Conservation (phyloP, 768 basidiomycete species). For the Piloderma croceum region DNA sequence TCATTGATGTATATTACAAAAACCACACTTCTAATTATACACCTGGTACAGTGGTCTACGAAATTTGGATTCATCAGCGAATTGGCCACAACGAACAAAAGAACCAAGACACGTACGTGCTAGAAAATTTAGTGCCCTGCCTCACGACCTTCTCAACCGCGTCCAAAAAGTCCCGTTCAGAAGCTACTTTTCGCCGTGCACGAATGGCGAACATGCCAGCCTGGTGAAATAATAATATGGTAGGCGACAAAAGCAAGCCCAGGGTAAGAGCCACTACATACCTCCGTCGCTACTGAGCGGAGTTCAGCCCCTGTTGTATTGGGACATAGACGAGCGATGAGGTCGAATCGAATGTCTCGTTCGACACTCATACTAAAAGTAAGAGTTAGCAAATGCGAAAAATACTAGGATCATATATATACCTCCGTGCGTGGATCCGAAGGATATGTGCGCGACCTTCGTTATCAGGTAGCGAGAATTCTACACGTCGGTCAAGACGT, state of each 20-base stretch:
- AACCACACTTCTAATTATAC: conserved; percentile 90
- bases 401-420: conserved; percentile 12
- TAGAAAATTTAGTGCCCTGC: conserved; percentile 96
- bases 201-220: conserved; percentile 99
- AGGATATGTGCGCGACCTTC: conserved; percentile 97
- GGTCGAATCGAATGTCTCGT: conserved; percentile 93
- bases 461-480: conserved; percentile 90
- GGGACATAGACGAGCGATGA: conserved; percentile 94
- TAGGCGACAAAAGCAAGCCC: not conserved
- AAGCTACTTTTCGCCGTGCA: conserved; percentile 91
- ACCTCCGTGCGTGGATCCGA: conserved; percentile 94
- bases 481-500: conserved; percentile 93
- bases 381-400: not conserved
- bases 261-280: conserved; percentile 25
- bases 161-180: conserved; percentile 95
- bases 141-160: conserved; percentile 98
- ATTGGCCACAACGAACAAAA: not conserved
- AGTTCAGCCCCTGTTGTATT: conserved; percentile 99
- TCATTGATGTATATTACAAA: too few species aligned
- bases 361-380: conserved; percentile 87
- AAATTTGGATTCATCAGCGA: conserved; percentile 12
- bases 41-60: conserved; percentile 84
- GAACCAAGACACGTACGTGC: conserved; percentile 60
- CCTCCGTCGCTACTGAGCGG: conserved; percentile 94
- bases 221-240: conserved; percentile 33